These are phyloP conservation scores for Penicillium dipodomyicola DNA, from an alignment of 495 filamentous ascomycete species.

Conservation along the genomic window DNA sequence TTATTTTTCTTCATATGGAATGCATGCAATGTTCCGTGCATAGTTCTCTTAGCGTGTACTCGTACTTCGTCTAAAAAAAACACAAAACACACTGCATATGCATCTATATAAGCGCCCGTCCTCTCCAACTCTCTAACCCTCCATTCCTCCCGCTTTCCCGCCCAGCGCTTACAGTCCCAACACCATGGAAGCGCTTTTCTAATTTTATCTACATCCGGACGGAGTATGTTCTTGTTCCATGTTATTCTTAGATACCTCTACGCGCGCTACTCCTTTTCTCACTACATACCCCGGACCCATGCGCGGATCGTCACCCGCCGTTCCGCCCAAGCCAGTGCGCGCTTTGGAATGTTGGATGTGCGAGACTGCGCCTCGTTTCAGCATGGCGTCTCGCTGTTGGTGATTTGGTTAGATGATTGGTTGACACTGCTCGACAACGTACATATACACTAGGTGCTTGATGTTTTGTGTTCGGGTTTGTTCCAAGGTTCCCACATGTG, in stretches of 20 bases:
- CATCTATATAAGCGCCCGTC: slow-evolving; percentile 22
- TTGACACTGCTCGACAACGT: neutral
- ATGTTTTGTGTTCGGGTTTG: no score
- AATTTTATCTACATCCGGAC: neutral
- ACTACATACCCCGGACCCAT: neutral
- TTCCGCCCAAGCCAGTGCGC: neutral
- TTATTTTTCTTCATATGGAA: slow-evolving; percentile 5
- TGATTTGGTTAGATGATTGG: neutral
- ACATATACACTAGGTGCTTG: no score
- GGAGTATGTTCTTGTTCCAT: neutral
- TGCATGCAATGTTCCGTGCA: slow-evolving; percentile 14
- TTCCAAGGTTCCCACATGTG: no score
- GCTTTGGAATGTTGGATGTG: neutral
- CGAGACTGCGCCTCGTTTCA: slow-evolving; percentile 1
- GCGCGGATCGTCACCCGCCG: neutral
- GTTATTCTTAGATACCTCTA: slow-evolving; percentile 6
- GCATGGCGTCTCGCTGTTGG: slow-evolving; percentile 8
- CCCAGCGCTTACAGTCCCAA: slow-evolving; percentile 20
- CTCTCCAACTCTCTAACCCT: neutral
- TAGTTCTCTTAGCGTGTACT: neutral
- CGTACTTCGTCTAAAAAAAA: slow-evolving; percentile 10
- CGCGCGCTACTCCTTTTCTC: neutral
- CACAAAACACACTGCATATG: slow-evolving; percentile 1
- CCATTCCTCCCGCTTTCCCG: slow-evolving; percentile 9
- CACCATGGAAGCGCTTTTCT: slow-evolving; percentile 5